Base-by-base conservation (phyloP, 169 alveolate species). In the Plasmodium malariae region DNA sequence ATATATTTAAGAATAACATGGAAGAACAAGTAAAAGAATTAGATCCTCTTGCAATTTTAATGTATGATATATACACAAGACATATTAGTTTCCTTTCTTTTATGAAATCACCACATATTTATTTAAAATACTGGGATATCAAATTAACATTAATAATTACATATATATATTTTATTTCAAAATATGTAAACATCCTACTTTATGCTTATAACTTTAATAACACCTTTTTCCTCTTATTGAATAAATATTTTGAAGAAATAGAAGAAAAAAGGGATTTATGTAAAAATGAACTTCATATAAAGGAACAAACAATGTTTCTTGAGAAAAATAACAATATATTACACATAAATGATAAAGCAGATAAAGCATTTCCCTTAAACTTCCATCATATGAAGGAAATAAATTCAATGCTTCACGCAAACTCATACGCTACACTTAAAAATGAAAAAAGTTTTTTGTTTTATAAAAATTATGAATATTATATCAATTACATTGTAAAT, bases 101-200 rank as follows among this genome's bases (percentile, higher is more conserved):
- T 71, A 67, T 83, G 63, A 83, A 83, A 30, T 83, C 91, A 3
- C 62, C 91, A 17, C 21, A 36, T 83, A 69, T 83, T 12, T 83
- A 67, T 83, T 68, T 83, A 83, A 83, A 83, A 68, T 83, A 40
- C 45, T 83, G 91, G 91, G 91, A 83, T 48, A 72, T 83, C 4
- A 83, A 68, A 55, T 83, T 83, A 83, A 83, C 91, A 12, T 17
- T 83, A 19, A n/a, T 83, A 67, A 68, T 83, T 21, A 30, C 73
- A 2, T 83, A 83, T 36, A 54, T 83, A 9, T 60, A 83, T 71
- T 83, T 83, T 34, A 34, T 83, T 24, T 83, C 91, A 3, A 83
- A 83, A 83, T 83, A 83, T 60, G 34, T 83, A 6, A 83, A 69
- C 45, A n/a, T 67, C 32, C 19, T 83, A 49, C 72, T 83, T 36